Conservation (phyloP, 2,329 filamentous ascomycete genomes). For the Cytospora schulzeri region DNA sequence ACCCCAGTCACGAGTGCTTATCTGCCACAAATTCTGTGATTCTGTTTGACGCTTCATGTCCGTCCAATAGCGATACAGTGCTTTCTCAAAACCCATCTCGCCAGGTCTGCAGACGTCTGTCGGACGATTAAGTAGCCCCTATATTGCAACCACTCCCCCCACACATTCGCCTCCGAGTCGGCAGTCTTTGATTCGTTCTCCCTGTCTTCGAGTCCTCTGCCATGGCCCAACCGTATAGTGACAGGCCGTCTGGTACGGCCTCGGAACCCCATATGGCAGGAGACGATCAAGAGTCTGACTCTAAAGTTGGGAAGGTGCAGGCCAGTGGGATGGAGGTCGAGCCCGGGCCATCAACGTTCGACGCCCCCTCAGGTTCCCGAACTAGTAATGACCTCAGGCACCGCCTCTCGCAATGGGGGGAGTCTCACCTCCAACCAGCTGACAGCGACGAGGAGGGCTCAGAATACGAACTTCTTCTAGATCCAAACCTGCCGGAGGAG, state of each 20-base stretch:
- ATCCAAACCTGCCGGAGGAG: conserved; percentile 52
- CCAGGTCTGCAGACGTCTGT: conserved; percentile 6
- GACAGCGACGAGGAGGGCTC: conserved; percentile 49
- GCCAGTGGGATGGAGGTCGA: conserved; percentile 36
- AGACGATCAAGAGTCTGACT: conserved; percentile 33
- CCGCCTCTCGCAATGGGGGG: conserved; percentile 45
- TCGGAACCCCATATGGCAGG: conserved; percentile 31
- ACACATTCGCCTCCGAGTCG: conserved; percentile 6
- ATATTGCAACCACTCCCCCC: conserved; percentile 30
- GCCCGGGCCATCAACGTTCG: conserved; percentile 26
- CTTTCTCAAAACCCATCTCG: conserved; percentile 14
- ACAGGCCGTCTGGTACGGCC: conserved; percentile 40
- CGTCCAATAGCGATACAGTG: conserved; percentile 28
- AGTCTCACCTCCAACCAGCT: conserved; percentile 40
- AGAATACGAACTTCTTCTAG: conserved; percentile 59
- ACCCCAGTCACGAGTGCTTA: conserved; percentile 30
- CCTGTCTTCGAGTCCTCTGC: conserved; percentile 28
- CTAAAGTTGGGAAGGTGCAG: conserved; percentile 34
- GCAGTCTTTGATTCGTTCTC: conserved; percentile 30
- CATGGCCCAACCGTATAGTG: conserved; percentile 38
- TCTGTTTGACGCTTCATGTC: conserved; percentile 30
- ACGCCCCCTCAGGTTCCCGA: conserved; percentile 25
- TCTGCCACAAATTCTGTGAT: conserved; percentile 19
- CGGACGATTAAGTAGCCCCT: conserved; percentile 28
- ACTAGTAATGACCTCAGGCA: conserved; percentile 39